phyloP scores from a whole-genome alignment of 2,329 filamentous ascomycete species.

The Aspergillus amoenus region DNA sequence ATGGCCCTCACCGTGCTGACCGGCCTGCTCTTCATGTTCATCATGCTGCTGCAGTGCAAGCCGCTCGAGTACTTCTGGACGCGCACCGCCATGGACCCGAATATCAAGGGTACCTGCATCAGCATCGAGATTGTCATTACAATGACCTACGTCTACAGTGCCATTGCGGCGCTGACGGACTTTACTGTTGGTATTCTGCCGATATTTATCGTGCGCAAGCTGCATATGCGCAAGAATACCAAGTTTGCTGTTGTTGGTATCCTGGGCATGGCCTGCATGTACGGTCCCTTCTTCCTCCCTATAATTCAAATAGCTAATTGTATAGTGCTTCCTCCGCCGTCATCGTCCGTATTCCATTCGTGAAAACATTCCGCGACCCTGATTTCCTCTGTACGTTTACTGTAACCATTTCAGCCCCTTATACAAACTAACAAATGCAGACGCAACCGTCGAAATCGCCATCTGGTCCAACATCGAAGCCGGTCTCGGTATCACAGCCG shows the following conservation, averaged over 20 bases:
- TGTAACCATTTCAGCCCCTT: too few relatives aligned
- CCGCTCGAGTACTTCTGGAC: conserved; percentile 55
- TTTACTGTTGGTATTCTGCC: conserved; percentile 47
- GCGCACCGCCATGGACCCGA: conserved; percentile 19
- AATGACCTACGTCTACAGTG: conserved; percentile 37
- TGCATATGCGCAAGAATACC: conserved; percentile 7
- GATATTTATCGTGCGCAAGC: conserved; percentile 2
- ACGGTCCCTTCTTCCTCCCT: conserved; percentile 7
- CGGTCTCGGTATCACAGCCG: conserved; percentile 40
- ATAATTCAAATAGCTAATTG: not conserved
- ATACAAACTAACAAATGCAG: conserved; percentile 11
- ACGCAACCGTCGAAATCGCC: conserved; percentile 44
- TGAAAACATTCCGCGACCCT: conserved; percentile 37
- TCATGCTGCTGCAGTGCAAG: conserved; percentile 55
- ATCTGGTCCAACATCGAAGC: conserved; percentile 34
- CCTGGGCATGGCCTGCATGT: conserved; percentile 56
- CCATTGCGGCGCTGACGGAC: conserved; percentile 43
- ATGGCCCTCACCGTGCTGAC: conserved; percentile 47
- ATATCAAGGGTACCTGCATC: conserved; percentile 44
- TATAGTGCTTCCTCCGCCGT: conserved; percentile 32
- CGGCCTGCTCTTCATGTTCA: conserved; percentile 50
- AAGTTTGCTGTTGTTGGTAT: conserved; percentile 45
- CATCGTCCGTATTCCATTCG: conserved; percentile 44
- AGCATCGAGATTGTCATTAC: conserved; percentile 33
- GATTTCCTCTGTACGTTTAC: conserved; percentile 27